Percentiles rank a stretch among this genome's conserved stretches.
phyloP scores from a whole-genome alignment of 2,329 filamentous ascomycete genomes.

The Aspergillus candidus region DNA sequence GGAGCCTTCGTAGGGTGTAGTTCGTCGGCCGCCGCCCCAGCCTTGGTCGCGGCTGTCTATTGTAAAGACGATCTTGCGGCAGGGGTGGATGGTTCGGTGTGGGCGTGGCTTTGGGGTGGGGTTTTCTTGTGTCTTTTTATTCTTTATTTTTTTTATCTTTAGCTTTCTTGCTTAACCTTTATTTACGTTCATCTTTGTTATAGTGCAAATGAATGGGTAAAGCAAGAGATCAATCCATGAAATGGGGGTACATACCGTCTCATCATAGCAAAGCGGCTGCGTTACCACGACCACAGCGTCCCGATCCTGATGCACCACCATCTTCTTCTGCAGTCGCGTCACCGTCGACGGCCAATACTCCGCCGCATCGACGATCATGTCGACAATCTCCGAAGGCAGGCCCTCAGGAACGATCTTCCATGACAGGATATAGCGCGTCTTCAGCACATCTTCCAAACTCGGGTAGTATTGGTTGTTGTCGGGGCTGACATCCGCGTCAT shows the following conservation, averaged over 20 bases:
- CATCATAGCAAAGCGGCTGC: conserved; percentile 31
- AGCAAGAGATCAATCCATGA: not conserved
- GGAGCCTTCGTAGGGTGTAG: conserved; percentile 25
- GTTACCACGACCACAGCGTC: conserved; percentile 33
- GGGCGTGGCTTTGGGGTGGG: conserved; percentile 22
- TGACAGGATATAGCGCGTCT: conserved; percentile 27
- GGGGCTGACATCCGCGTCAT: not conserved
- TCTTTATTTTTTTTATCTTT: not conserved
- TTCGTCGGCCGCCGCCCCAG: conserved; percentile 18
- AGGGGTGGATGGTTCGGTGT: conserved; percentile 31
- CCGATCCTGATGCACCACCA: conserved; percentile 24
- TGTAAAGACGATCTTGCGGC: conserved; percentile 34
- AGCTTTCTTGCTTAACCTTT: not conserved
- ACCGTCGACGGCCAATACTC: conserved; percentile 30
- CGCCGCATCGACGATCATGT: conserved; percentile 35
- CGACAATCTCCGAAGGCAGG: conserved; percentile 33
- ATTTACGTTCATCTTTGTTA: no score
- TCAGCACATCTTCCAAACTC: conserved; percentile 27
- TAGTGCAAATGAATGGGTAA: no score
- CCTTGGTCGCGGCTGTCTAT: conserved; percentile 35
- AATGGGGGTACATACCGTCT: conserved; percentile 19
- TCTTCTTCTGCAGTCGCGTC: conserved; percentile 13
- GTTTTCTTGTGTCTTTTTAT: conserved; percentile 9
- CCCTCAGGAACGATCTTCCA: conserved; percentile 20
- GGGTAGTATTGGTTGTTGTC: conserved; percentile 20